Evolutionary conservation across 768 basidiomycete species (phyloP).

Genomic region (Hypholoma fasciculare): DNA sequence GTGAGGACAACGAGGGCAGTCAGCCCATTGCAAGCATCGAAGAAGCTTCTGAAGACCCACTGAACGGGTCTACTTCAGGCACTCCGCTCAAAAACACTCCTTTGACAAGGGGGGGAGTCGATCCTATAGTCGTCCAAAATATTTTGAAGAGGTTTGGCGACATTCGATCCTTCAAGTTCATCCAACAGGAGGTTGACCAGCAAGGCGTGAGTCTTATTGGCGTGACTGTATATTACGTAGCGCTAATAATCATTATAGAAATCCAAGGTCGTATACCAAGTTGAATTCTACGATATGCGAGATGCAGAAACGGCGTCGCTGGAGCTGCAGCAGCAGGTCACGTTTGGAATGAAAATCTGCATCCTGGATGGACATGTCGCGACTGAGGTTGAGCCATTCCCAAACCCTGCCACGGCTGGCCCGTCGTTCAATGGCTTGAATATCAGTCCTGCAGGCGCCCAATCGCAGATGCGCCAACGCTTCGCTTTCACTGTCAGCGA

Average conservation of each 20-base stretch:
- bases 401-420: slow-evolving; percentile 12
- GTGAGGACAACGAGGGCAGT: not conserved
- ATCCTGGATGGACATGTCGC: slow-evolving; percentile 30
- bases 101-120: slow-evolving; percentile 15
- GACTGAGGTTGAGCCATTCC: slow-evolving; percentile 2
- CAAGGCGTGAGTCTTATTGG: slow-evolving; percentile 21
- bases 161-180: slow-evolving; percentile 27
- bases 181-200: slow-evolving; percentile 18
- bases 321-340: slow-evolving; percentile 45
- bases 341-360: slow-evolving; percentile 54
- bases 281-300: slow-evolving; percentile 71
- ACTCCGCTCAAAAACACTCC: not conserved
- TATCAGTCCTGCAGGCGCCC: slow-evolving; percentile 30
- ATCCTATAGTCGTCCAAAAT: slow-evolving; percentile 27
- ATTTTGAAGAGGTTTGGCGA: slow-evolving; percentile 36
- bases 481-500: slow-evolving; percentile 24
- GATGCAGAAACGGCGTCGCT: slow-evolving; percentile 52
- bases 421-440: slow-evolving; percentile 18
- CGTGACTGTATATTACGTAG: not conserved
- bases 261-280: slow-evolving; percentile 41
- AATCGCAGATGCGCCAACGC: slow-evolving; percentile 35
- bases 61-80: not conserved
- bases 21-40: not conserved
- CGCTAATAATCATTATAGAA: slow-evolving; percentile 12
- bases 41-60: not conserved